Evolutionary conservation across 1,139 yeast genomes (phyloP).

Genomic region (Lodderomyces beijingensis): DNA sequence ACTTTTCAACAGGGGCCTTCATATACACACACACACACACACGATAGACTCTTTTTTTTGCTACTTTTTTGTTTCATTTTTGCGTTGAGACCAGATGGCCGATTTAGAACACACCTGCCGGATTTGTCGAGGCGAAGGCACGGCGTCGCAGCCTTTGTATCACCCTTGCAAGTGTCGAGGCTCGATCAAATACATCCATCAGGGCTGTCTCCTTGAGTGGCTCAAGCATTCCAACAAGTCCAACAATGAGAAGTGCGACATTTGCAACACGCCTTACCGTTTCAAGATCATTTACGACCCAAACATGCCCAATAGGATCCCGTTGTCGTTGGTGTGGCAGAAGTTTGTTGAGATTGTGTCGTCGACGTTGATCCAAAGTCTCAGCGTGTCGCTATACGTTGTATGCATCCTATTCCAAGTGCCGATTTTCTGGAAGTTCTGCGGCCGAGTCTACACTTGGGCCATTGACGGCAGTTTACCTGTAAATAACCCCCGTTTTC

Average conservation of each 20-base stretch:
- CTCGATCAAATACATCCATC: conserved; percentile 88
- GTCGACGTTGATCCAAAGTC: conserved; percentile 20
- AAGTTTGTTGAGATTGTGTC: conserved; percentile 31
- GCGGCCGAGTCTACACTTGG: conserved; percentile 51
- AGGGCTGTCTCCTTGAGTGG: conserved; percentile 91
- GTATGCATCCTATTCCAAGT: conserved; percentile 46
- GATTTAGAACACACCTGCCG: conserved; percentile 55
- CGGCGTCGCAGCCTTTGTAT: conserved; percentile 70
- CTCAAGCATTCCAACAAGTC: conserved; percentile 58
- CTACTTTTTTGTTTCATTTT: too few relatives aligned
- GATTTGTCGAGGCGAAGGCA: conserved; percentile 90
- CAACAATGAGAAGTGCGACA: conserved; percentile 67
- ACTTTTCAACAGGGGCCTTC: too few relatives aligned
- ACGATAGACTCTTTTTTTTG: too few relatives aligned
- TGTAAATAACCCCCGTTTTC: conserved; percentile 26
- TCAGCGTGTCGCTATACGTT: conserved; percentile 31
- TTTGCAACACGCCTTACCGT: conserved; percentile 74
- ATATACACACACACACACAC: too few relatives aligned
- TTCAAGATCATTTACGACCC: conserved; percentile 71
- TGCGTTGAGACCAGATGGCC: too few relatives aligned
- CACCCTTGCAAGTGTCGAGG: conserved; percentile 96
- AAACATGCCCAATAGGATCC: conserved; percentile 65
- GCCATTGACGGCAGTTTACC: conserved; percentile 51
- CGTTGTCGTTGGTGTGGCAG: conserved; percentile 41
- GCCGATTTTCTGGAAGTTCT: conserved; percentile 54